Evolutionary conservation across 257 asterid species (phyloP), one percentile per base, ranked within the genome.

Genomic region (Solanum tacnaense): DNA sequence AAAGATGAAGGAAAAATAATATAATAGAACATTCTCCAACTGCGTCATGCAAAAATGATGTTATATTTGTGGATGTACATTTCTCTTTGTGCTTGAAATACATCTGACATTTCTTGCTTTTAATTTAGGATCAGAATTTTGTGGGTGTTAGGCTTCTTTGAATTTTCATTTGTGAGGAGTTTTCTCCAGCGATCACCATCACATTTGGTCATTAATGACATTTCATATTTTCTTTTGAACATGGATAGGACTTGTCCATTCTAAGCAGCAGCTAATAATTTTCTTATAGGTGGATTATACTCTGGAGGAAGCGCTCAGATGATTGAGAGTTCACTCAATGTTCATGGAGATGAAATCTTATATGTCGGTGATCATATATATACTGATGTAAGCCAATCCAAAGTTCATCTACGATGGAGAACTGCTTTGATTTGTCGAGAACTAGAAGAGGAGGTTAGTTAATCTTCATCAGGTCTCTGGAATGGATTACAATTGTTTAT

Each of bases 251-350:
- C 85, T 49, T 81, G 44, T 29, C 62, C 85, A 8, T 81, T 29
- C 41, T 49, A 81, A 81, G 41, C 85, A 5, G 68, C 41, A 15
- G 27, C 38, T 79, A 46, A 81, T 81, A 81, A 49, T 81, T 81
- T 81, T 81, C 85, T 81, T 46, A 86, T 88, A 96, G 98, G 98
- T 86, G 98, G 98, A 20, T 62, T 96, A 76, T 96, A 96, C 89
- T 96, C 98, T 83, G 98, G 98, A 76, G 98, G 98, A 89, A 96
- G 97, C 72, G 98, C 98, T 38, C 98, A 94, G 94, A 96, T 96
- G 98, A 89, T 96, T 89, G 98, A 96, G 91, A 96, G 91, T 85
- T 96, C 98, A 27, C 96, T 96, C 36, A 92, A 93, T 86, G 82
- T 96, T 86, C 98, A 96, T 20, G 98, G 98, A 91, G 98, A 96